phyloP scores from a whole-genome alignment of 2,329 filamentous ascomycete genomes.

The Colletotrichum caudatum region DNA sequence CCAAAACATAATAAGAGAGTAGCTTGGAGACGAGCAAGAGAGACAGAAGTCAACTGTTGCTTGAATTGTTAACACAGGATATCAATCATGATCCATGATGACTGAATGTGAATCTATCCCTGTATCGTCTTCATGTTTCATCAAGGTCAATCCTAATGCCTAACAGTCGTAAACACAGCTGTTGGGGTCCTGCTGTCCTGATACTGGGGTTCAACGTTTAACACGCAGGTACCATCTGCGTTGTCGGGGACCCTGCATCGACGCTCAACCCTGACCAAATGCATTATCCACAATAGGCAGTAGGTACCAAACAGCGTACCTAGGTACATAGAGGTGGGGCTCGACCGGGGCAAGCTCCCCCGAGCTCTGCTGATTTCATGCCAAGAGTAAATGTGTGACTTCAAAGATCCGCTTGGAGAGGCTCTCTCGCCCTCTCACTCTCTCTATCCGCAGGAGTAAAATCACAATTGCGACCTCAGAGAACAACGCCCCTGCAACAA shows the following conservation, averaged over 20 bases:
- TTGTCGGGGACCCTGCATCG: conserved; percentile 18
- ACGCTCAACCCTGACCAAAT: conserved; percentile 1
- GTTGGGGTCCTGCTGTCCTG: not conserved
- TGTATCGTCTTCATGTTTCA: not conserved
- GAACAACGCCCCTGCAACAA: not conserved
- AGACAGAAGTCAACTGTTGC: conserved; percentile 25
- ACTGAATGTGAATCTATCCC: not conserved
- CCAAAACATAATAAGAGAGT: conserved; percentile 34
- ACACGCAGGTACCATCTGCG: conserved; percentile 15
- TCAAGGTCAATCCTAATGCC: not conserved
- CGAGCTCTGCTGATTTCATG: conserved; percentile 39
- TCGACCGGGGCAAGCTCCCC: conserved; percentile 36
- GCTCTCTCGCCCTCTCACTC: not conserved
- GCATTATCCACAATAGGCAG: not conserved
- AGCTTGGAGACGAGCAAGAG: conserved; percentile 34
- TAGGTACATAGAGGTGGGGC: not conserved
- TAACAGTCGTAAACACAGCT: not conserved
- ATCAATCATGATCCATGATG: not conserved
- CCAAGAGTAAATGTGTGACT: conserved; percentile 28
- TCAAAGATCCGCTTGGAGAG: conserved; percentile 7
- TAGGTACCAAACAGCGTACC: not conserved
- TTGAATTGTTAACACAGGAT: conserved; percentile 24
- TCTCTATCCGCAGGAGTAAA: not conserved
- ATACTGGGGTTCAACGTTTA: not conserved
- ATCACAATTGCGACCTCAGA: not conserved